phyloP scores from a whole-genome alignment of 164 flowering plant genomes.

The Magnolia changhungtana region DNA sequence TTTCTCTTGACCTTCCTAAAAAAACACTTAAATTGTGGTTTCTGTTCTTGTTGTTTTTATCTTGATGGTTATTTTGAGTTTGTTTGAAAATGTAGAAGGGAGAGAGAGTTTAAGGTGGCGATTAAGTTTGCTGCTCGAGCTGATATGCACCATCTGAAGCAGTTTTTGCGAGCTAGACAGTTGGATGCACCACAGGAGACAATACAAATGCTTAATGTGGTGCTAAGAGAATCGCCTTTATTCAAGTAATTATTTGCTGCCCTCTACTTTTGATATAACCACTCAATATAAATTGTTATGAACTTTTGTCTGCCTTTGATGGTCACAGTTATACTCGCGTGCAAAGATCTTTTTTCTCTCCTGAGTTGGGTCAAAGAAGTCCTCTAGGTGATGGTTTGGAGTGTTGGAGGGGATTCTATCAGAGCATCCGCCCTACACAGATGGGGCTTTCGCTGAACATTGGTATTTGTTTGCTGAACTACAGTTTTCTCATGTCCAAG shows the following conservation, averaged over 20 bases:
- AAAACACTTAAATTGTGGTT: background rate
- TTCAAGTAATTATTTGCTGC: constrained; percentile 22
- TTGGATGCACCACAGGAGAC: constrained; percentile 62
- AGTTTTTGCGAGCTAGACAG: constrained; percentile 41
- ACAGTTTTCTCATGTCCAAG: background rate
- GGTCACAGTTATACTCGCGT: constrained; percentile 34
- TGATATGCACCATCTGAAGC: constrained; percentile 45
- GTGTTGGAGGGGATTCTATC: constrained; percentile 75
- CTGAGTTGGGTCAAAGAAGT: constrained; percentile 24
- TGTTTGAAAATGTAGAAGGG: constrained; percentile 40
- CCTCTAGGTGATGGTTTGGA: constrained; percentile 59
- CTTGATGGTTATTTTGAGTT: background rate
- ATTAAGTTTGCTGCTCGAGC: constrained; percentile 52
- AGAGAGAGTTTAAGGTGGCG: constrained; percentile 51
- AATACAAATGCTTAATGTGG: constrained; percentile 69
- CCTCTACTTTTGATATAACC: background rate
- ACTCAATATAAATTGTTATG: background rate
- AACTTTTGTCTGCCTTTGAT: background rate
- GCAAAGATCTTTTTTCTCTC: constrained; percentile 63
- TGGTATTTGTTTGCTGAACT: constrained; percentile 31
- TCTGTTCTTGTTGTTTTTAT: background rate
- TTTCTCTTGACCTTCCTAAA: background rate
- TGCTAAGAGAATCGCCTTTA: constrained; percentile 48
- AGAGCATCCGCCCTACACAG: constrained; percentile 74
- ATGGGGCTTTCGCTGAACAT: constrained; percentile 81